These are phyloP conservation scores for Domatiomyces globalis DNA, from an alignment of 2,329 filamentous ascomycete genomes.

Conservation along the genomic window DNA sequence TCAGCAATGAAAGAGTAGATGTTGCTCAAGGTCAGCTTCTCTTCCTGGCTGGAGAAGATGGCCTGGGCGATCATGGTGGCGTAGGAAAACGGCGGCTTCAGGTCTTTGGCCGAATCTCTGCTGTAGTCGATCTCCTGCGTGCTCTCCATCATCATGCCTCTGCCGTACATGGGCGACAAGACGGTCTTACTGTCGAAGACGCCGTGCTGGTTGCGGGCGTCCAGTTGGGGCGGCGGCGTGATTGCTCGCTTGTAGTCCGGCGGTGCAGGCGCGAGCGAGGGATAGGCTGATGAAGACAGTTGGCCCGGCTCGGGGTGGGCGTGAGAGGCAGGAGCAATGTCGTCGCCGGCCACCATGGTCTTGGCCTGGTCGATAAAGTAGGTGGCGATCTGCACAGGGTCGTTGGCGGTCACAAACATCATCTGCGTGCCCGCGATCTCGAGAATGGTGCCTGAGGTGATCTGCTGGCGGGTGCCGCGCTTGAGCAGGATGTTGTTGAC, in stretches of 20 bases:
- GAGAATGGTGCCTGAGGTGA: constrained; percentile 79
- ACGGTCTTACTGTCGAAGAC: constrained; percentile 26
- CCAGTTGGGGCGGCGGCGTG: constrained; percentile 12
- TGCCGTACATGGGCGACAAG: constrained; percentile 35
- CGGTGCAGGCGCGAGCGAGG: constrained; percentile 28
- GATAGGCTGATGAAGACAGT: constrained; percentile 7
- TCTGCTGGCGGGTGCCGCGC: constrained; percentile 47
- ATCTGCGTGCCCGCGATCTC: constrained; percentile 90
- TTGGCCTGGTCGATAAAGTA: constrained; percentile 56
- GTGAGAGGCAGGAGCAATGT: constrained; percentile 26
- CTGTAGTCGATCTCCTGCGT: constrained; percentile 46
- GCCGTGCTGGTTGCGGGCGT: constrained; percentile 19
- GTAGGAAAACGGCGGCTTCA: constrained; percentile 94
- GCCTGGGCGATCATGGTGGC: constrained; percentile 94
- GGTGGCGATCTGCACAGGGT: constrained; percentile 54
- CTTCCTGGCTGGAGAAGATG: constrained; percentile 71
- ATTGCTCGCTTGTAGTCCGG: constrained; percentile 28
- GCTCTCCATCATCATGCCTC: constrained; percentile 40
- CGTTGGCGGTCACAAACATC: constrained; percentile 90
- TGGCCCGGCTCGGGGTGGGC: constrained; percentile 22
- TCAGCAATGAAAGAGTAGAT: constrained; percentile 91
- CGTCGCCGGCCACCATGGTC: constrained; percentile 28
- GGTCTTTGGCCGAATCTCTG: constrained; percentile 68
- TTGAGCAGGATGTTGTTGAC: constrained; percentile 60
- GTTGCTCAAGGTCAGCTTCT: constrained; percentile 77